phyloP scores from a whole-genome alignment of 2,329 filamentous ascomycete genomes.

The Arachnopeziza araneosa region DNA sequence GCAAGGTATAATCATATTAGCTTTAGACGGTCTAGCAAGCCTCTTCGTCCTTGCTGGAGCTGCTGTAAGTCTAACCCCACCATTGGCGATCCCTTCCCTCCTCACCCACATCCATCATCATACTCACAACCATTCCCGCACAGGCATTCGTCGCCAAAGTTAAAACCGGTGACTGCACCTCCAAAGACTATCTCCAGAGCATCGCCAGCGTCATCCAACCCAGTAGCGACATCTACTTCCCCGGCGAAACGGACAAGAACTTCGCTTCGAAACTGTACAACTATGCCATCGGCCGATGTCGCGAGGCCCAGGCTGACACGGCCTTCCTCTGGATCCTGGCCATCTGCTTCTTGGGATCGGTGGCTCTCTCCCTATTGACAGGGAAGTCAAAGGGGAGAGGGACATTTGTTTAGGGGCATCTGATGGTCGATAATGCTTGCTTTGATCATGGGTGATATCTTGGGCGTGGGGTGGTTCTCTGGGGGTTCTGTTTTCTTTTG shows the following conservation, averaged over 20 bases:
- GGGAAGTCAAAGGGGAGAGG: constrained; percentile 16
- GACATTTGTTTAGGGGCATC: constrained; percentile 16
- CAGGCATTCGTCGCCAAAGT: constrained; percentile 24
- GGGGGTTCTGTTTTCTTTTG: too few species aligned
- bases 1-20: constrained; percentile 20
- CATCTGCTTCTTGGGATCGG: constrained; percentile 8
- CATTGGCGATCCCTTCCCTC: neutral
- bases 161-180: constrained; percentile 21
- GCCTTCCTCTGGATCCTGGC: constrained; percentile 22
- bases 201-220: neutral
- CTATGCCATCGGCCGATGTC: constrained; percentile 7
- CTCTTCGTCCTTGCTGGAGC: constrained; percentile 27
- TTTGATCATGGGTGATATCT: too few species aligned
- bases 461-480: too few species aligned
- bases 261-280: neutral
- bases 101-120: neutral
- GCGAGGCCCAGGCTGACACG: constrained; percentile 19
- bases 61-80: constrained; percentile 20
- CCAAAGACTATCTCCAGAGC: neutral
- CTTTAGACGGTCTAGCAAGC: constrained; percentile 18
- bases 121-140: neutral
- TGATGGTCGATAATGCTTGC: too few species aligned
- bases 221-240: neutral
- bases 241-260: constrained; percentile 3
- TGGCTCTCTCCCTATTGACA: constrained; percentile 15